Percentiles rank a stretch among this genome's conserved stretches.
These are phyloP conservation scores for Kodamaea sp. DNA, from an alignment of 1,139 yeast genomes.

Conservation along the genomic window DNA sequence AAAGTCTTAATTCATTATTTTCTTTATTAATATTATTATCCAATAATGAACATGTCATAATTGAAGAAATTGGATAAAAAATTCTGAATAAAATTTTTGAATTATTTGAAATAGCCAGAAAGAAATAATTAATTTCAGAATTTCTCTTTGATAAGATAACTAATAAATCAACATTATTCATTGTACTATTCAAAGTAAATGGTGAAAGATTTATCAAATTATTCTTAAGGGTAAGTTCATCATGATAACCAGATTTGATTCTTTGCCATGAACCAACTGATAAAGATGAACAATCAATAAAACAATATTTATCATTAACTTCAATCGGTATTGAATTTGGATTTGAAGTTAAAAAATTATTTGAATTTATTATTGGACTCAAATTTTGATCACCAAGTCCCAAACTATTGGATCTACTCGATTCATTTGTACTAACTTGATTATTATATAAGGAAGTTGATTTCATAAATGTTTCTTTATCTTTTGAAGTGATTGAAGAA, in stretches of 20 bases:
- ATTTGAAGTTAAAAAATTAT: neutral
- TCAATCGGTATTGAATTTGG: conserved; percentile 41
- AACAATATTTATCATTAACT: conserved; percentile 62
- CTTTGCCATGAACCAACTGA: conserved; percentile 81
- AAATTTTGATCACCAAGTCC: too few species aligned
- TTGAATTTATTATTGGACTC: too few species aligned
- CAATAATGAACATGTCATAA: conserved; percentile 44
- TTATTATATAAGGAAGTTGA: too few species aligned
- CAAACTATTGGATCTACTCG: too few species aligned
- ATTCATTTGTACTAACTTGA: too few species aligned
- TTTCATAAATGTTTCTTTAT: too few species aligned
- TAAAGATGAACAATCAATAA: conserved; percentile 62
- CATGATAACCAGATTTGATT: conserved; percentile 58
- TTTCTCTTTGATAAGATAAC: conserved; percentile 66
- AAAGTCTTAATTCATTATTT: conserved; percentile 50
- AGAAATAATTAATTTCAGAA: conserved; percentile 68
- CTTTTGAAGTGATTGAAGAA: conserved; percentile 2
- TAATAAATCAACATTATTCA: conserved; percentile 65
- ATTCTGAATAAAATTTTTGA: conserved; percentile 67
- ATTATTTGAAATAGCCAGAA: conserved; percentile 63
- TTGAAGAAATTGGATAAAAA: conserved; percentile 55
- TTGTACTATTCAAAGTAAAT: conserved; percentile 53
- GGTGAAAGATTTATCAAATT: conserved; percentile 64
- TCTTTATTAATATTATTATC: conserved; percentile 44
- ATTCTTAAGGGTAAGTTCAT: conserved; percentile 35